Conservation (phyloP, 495 filamentous ascomycete genomes). For the Physcia stellaris region DNA sequence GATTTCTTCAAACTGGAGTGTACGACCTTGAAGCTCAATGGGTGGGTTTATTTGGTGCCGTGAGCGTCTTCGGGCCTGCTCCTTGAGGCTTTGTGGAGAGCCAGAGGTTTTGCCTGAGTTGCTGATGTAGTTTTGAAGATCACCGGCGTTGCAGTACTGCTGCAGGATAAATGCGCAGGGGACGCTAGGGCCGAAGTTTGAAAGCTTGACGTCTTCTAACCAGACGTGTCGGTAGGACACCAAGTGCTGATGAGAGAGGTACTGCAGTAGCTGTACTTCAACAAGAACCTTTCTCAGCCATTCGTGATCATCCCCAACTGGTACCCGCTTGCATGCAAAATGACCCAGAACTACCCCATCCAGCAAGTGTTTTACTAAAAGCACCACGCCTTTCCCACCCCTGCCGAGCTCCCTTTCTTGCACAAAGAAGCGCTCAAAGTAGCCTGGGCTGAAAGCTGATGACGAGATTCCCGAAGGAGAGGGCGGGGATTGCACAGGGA, state of each 20-base stretch:
- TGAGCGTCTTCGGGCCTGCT: conserved; percentile 66
- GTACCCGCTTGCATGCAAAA: conserved; percentile 94
- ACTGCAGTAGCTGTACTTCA: conserved; percentile 85
- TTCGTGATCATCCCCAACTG: conserved; percentile 85
- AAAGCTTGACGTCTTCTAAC: conserved; percentile 80
- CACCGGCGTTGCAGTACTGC: conserved; percentile 93
- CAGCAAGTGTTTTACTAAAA: conserved; percentile 80
- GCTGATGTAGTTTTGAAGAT: conserved; percentile 73
- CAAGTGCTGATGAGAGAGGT: conserved; percentile 85
- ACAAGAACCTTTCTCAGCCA: conserved; percentile 91
- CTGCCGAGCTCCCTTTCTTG: conserved; percentile 74
- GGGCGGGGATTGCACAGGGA: conserved; percentile 23
- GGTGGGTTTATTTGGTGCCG: conserved; percentile 43
- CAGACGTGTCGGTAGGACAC: conserved; percentile 95
- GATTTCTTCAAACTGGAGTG: conserved; percentile 76
- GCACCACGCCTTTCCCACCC: conserved; percentile 87
- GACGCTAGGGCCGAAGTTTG: conserved; percentile 75
- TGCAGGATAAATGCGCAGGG: conserved; percentile 95
- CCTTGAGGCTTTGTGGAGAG: conserved; percentile 74
- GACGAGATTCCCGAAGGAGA: conserved; percentile 57
- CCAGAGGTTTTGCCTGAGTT: conserved; percentile 44
- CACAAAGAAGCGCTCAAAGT: conserved; percentile 84
- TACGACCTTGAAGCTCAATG: conserved; percentile 36
- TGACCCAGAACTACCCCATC: conserved; percentile 77
- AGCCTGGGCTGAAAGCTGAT: conserved; percentile 77